phyloP scores from a whole-genome alignment of 2,329 filamentous ascomycete species.

The Trematosphaeria pertusa region DNA sequence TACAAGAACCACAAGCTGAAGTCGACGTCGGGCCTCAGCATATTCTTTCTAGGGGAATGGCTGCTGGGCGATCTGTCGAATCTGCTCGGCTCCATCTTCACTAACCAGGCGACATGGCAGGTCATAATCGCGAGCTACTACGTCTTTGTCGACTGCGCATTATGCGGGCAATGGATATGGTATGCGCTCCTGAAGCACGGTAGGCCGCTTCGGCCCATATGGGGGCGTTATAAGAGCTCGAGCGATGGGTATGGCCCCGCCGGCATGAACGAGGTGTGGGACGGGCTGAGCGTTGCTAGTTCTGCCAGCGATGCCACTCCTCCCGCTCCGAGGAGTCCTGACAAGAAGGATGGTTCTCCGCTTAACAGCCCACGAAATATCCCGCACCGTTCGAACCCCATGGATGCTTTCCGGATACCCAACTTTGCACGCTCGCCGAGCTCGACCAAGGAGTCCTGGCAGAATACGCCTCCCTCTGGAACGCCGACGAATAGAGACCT shows the following conservation, averaged over 20 bases:
- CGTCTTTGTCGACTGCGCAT: conserved; percentile 67
- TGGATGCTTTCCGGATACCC: conserved; percentile 46
- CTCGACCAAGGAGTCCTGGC: conserved; percentile 34
- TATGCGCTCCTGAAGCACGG: conserved; percentile 65
- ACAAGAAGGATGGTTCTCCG: conserved; percentile 18
- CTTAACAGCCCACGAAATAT: conserved; percentile 26
- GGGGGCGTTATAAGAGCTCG: conserved; percentile 32
- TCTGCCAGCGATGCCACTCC: conserved; percentile 10
- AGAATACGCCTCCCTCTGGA: conserved; percentile 20
- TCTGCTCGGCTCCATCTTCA: conserved; percentile 67
- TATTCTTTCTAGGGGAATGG: conserved; percentile 72
- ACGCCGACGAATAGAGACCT: conserved; percentile 38
- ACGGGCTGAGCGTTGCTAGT: conserved; percentile 26
- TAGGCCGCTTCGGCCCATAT: conserved; percentile 51
- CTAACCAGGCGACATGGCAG: conserved; percentile 71
- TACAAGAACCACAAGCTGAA: conserved; percentile 71
- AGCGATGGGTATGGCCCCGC: conserved; percentile 24
- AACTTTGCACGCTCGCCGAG: conserved; percentile 44
- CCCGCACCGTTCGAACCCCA: conserved; percentile 36
- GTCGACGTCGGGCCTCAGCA: conserved; percentile 69
- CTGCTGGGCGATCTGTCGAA: conserved; percentile 70
- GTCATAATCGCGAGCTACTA: conserved; percentile 71
- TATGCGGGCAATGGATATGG: conserved; percentile 71
- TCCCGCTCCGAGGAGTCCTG: not conserved
- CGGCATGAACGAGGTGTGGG: conserved; percentile 39